Evolutionary conservation across 208 protist species (phyloP), one percentile per base, ranked within the genome.

Genomic region (Vickermania spadyakhi): DNA sequence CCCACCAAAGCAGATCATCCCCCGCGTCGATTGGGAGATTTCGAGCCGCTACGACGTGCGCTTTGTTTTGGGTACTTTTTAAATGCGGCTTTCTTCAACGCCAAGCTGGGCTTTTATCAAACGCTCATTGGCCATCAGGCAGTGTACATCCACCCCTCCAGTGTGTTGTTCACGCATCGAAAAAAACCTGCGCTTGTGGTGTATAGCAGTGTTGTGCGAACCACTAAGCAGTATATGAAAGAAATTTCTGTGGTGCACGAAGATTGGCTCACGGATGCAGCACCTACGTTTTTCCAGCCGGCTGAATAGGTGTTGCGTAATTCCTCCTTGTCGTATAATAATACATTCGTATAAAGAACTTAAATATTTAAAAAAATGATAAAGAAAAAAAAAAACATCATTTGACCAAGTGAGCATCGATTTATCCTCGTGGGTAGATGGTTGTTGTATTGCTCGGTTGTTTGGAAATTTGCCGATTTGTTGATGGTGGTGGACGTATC

Each of bases 201-300:
- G 7, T 96, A 93, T 64, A 86, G 89, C 72, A 91, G 73, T 53
- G 80, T 96, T 5, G 85, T 96, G 22, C 81, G 79, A 26, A 96
- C 90, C 3, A 93, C 81, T 21, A 92, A 91, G 65, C 75, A 79
- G 29, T 96, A 92, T 73, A 94, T 96, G 83, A 91, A 92, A 60
- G 85, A 94, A 59, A 77, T 96, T 2, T 85, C 85, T 0, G 83
- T 93, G 14, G 77, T 96, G 30, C 77, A 90, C 14, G 86, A 96
- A 66, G 82, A 94, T 31, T 94, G 86, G 90, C 73, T 96, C 41
- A 73, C 73, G 51, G 86, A 93, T 22, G 84, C 87, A 5, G 77
- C 85, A 3, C 79, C 83, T 5, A 72, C 70, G 0, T 89, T 91
- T 62, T 64, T 90, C 14, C 42, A 51, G 2, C 41, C 77, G 0